phyloP scores from a whole-genome alignment of 1,139 yeast species.

The Taphrina betulina region DNA sequence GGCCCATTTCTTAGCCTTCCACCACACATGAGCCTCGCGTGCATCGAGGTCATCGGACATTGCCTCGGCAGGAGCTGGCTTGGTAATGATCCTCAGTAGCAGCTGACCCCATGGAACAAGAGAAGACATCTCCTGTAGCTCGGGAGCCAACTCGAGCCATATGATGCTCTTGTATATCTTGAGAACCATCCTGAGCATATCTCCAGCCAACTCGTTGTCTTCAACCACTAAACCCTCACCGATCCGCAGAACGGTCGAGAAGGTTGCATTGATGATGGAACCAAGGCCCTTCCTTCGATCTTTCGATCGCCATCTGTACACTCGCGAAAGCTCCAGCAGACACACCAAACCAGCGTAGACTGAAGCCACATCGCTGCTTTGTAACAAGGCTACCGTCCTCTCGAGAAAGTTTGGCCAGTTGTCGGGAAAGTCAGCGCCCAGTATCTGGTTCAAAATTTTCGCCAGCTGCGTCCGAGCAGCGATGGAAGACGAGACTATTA shows the following conservation, averaged over 20 bases:
- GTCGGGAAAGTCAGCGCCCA: constrained; percentile 65
- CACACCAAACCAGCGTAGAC: constrained; percentile 77
- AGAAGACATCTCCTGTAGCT: constrained; percentile 60
- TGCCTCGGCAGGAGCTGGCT: constrained; percentile 56
- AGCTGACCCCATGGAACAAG: constrained; percentile 74
- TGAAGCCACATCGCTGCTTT: constrained; percentile 51
- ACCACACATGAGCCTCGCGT: constrained; percentile 57
- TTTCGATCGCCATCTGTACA: constrained; percentile 74
- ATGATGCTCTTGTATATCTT: constrained; percentile 82
- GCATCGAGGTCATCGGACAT: constrained; percentile 51
- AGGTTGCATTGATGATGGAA: constrained; percentile 60
- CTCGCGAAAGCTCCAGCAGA: constrained; percentile 69
- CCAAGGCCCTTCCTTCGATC: constrained; percentile 59
- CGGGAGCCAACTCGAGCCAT: constrained; percentile 65
- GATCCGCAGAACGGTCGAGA: constrained; percentile 66
- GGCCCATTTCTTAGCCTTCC: constrained; percentile 88
- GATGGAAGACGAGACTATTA: constrained; percentile 50
- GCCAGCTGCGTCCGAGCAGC: constrained; percentile 59
- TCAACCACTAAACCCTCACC: constrained; percentile 60
- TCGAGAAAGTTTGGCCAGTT: constrained; percentile 70
- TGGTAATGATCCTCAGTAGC: constrained; percentile 66
- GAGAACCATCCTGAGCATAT: constrained; percentile 70
- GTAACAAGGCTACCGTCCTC: constrained; percentile 58
- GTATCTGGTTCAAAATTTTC: constrained; percentile 66
- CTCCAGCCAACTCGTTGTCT: constrained; percentile 56